A percentile compares a stretch with the other conserved stretches of the same genome.
phyloP scores from a whole-genome alignment of 257 asterid genomes.

The Solanum microdontum region DNA sequence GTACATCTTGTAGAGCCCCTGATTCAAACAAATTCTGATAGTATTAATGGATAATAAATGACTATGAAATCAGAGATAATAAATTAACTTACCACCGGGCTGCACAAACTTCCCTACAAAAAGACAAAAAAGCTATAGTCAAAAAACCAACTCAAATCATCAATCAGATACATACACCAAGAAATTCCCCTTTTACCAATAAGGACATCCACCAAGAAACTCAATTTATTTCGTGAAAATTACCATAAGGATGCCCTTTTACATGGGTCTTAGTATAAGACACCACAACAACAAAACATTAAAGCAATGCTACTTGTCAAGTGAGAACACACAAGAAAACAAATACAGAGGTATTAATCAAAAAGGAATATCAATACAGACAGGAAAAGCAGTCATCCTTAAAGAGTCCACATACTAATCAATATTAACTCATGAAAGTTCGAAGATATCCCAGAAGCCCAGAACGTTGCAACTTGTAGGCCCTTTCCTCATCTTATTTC shows the following conservation, averaged over 20 bases:
- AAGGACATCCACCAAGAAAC: background rate
- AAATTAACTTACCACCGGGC: conserved; percentile 69
- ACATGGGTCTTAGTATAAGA: background rate
- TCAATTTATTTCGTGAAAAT: background rate
- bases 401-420: background rate
- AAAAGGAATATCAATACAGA: background rate
- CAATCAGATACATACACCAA: background rate
- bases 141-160: background rate
- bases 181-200: background rate
- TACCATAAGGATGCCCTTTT: background rate
- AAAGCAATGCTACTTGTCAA: background rate
- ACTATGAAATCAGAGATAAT: conserved; percentile 4
- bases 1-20: conserved; percentile 96
- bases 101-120: conserved; percentile 80
- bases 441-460: background rate
- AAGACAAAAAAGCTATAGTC: conserved; percentile 5
- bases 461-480: background rate
- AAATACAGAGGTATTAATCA: background rate
- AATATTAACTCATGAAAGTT: background rate
- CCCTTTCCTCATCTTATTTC: background rate
- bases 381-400: background rate
- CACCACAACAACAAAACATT: background rate
- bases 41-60: conserved; percentile 3
- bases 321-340: background rate
- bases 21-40: conserved; percentile 31